Evolutionary conservation across 352 stramenopile species (phyloP).

Genomic region (Thalassiosira livingstoniorum): DNA sequence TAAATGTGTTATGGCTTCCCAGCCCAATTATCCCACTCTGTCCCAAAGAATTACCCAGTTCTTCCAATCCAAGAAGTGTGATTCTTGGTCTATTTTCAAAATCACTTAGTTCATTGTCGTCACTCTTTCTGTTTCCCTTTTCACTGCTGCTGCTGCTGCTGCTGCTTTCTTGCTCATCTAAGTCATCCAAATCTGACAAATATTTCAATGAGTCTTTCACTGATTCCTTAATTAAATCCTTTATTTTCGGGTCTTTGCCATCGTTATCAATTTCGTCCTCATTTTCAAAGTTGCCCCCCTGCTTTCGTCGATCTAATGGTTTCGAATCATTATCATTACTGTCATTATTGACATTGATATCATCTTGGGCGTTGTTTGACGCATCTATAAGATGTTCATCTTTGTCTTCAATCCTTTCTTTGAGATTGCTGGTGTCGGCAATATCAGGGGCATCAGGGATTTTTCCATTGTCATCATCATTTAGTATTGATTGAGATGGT

Average conservation of each 20-base stretch:
- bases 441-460: not conserved
- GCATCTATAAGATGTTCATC: not conserved
- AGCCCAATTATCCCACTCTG: slow-evolving; percentile 44
- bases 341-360: not conserved
- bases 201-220: not conserved
- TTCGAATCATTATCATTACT: not conserved
- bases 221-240: not conserved
- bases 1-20: too few species aligned
- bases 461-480: not conserved
- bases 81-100: too few species aligned
- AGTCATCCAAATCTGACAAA: not conserved
- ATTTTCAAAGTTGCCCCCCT: not conserved
- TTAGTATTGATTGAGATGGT: too few species aligned
- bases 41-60: slow-evolving; percentile 43
- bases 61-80: slow-evolving; percentile 46
- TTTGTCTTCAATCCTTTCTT: not conserved
- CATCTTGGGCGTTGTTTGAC: not conserved
- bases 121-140: too few species aligned
- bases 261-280: not conserved
- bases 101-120: too few species aligned
- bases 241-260: not conserved
- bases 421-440: not conserved
- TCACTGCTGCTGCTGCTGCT: slow-evolving; percentile 2
- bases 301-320: not conserved
- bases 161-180: not conserved